Evolutionary conservation across 176 grass and related monocot species (phyloP), one percentile per base, ranked within the genome.

Genomic region (Musa itinerans): DNA sequence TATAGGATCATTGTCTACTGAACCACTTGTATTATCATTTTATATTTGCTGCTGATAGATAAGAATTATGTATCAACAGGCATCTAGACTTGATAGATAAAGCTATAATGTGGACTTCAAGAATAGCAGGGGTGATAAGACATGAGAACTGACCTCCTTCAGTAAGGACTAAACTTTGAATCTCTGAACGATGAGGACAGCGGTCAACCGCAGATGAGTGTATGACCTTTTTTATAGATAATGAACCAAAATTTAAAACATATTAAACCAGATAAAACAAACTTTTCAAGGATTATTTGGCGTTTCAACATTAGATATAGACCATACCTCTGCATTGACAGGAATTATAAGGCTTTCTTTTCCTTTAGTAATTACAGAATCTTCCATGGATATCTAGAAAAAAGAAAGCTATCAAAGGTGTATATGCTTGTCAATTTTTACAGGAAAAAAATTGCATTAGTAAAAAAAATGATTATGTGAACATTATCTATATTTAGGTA

Each of bases 271-370:
- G 48, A 5, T 10, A 21, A 70, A 70, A 49, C 6, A 20, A 43
- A 48, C 16, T 4, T 2, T 2, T n/a, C 10, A 51, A 50, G 2
- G 20, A 49, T 69, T 34, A 43, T 69, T 70, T 70, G 16, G 48
- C 9, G 20, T n/a, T 70, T 70, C 43, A 21, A 20, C 14, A 34
- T 11, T 17, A 53, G 2, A 65, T 27, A 5, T 10, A 62, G 78
- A 59, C 52, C 49, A 59, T 57, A 99, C 90, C 81, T 94, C 68
- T 66, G 95, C 80, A 73, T 19, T 83, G 62, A 94, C 78, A 81
- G 90, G 95, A 87, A 99, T 94, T 71, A 99, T 29, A 34, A 99
- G 95, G 82, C 88, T 89, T 81, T 94, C 88, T 77, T 98, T 98
- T 81, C 95, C 86, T 80, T 54, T 91, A 25, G 86, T 86, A 73